Evolutionary conservation across 495 filamentous ascomycete species (phyloP).

Genomic region (Xylaria intraflava): DNA sequence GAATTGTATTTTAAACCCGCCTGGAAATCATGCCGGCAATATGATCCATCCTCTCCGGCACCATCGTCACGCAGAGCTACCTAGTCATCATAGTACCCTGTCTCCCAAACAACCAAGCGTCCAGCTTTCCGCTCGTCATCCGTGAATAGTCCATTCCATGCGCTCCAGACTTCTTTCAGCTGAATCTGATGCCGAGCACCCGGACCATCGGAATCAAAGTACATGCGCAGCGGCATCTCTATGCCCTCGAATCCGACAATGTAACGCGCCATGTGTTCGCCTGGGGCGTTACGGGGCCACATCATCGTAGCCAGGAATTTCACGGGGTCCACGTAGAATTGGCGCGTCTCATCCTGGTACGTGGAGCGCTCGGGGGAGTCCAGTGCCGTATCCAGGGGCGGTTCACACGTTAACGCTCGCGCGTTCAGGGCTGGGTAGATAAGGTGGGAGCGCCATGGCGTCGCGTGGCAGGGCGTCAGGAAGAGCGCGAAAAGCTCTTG

Average conservation of each 20-base stretch:
- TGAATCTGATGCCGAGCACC: constrained; percentile 39
- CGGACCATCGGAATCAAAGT: constrained; percentile 39
- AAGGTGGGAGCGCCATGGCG: constrained; percentile 90
- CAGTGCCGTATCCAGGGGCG: constrained; percentile 61
- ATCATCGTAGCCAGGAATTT: constrained; percentile 49
- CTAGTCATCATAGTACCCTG: constrained; percentile 29
- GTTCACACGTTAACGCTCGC: constrained; percentile 88
- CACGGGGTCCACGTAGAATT: constrained; percentile 67
- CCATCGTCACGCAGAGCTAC: background rate
- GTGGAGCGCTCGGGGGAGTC: constrained; percentile 42
- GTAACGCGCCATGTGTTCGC: constrained; percentile 44
- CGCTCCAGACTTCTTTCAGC: constrained; percentile 59
- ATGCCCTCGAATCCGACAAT: constrained; percentile 52
- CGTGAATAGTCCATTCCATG: constrained; percentile 75
- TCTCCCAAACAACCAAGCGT: constrained; percentile 75
- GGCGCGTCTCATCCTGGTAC: constrained; percentile 85
- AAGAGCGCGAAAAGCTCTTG: constrained; percentile 66
- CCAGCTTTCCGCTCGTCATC: constrained; percentile 82
- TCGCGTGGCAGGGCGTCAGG: constrained; percentile 96
- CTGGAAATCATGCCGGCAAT: too few species aligned
- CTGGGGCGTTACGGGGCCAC: constrained; percentile 34
- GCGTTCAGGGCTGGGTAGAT: constrained; percentile 66
- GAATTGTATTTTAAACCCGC: background rate
- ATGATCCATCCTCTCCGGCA: background rate
- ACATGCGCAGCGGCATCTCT: constrained; percentile 35